Base-by-base conservation (phyloP, 257 asterid species). In the Nyctanthes arbortristis region DNA sequence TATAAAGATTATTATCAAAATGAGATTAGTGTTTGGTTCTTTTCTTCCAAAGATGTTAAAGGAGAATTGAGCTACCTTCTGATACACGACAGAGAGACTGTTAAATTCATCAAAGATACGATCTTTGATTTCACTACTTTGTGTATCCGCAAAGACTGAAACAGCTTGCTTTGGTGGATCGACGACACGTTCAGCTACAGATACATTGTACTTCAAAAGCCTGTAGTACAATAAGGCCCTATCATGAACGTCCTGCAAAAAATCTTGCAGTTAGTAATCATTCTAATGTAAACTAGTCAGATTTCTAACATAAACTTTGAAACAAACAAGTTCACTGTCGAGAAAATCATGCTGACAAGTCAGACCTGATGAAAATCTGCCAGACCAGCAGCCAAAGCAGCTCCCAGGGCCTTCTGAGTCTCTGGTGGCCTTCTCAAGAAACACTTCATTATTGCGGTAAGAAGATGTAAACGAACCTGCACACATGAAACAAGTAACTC, bases 91-190 rank as follows among this genome's bases (percentile, higher is more conserved):
- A 70, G 99, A 92, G 65, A 94, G 97, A 73, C 96, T 94, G 87
- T 94, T 94, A 78, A 91, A 94, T 78, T 94, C 99, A 30, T 94
- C 99, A 70, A 94, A 94, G 68, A 94, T 89, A 59, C 99, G 99
- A 80, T 94, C 99, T 82, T 94, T 94, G 75, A 89, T 85, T 78
- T 94, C 99, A 81, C 84, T 94, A 77, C 92, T 94, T 70, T 91
- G 95, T 29, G 93, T 88, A 79, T 94, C 99, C 8, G 98, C 99
- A 82, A 94, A 94, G 72, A 92, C 99, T 28, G 99, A 94, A 68
- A 94, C 99, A 45, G 99, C 98, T 88, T 94, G 99, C 81, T 94
- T 94, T 56, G 98, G 98, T 78, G 99, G 99, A 82, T 94, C 81
- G 73, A 94, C 97, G 65, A 94, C 96, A 30, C 85, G 85, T 80